Base-by-base conservation (phyloP, 1,284 basidiomycete species). In the Erythrobasidium hasegawianum region DNA sequence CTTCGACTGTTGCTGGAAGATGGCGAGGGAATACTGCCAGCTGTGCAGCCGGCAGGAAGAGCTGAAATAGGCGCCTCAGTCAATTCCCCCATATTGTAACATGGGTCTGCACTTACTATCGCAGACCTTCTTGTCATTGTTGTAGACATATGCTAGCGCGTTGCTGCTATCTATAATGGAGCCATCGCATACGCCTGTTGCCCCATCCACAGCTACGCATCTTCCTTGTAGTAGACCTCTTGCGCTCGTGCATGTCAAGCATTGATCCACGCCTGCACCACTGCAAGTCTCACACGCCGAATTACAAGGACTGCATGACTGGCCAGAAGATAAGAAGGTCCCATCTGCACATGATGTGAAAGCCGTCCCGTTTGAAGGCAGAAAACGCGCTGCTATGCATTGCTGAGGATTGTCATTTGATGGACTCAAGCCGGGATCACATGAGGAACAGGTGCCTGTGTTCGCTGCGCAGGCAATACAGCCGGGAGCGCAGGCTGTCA, bases 111-210 rank as follows among this genome's bases (percentile, higher is more conserved):
- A 82, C 87, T 75, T 73, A 89, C 88, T 82, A 73, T 90, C 88
- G 73, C 89, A 91, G 71, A 85, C 83, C 22, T 83, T 79, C 78
- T 90, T 91, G 72, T 83, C 82, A 72, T 89, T 89, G 72, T 91
- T 87, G n/a, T 84, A 87, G 45, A 91, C 82, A 67, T 88, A 77
- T 69, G 75, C 77, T 13, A 80, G 83, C 5, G 86, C 77, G 81
- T 26, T 86, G 84, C 82, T 77, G 0, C 54, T 65, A 14, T 68
- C 71, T 33, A 74, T 56, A 14, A 64, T 64, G 10, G 75, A 27
- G 16, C 57, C 72, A 62, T 80, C 77, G 76, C 89, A 91, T 18
- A 88, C 83, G 13, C 89, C 89, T 69, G 84, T 82, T 18, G 77
- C 78, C 72, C 66, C 10, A 52, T 86, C 82, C 16, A 85, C 81